These are phyloP conservation scores for Sphaerulina vaccinii DNA, from an alignment of 2,329 filamentous ascomycete species.

Conservation along the genomic window DNA sequence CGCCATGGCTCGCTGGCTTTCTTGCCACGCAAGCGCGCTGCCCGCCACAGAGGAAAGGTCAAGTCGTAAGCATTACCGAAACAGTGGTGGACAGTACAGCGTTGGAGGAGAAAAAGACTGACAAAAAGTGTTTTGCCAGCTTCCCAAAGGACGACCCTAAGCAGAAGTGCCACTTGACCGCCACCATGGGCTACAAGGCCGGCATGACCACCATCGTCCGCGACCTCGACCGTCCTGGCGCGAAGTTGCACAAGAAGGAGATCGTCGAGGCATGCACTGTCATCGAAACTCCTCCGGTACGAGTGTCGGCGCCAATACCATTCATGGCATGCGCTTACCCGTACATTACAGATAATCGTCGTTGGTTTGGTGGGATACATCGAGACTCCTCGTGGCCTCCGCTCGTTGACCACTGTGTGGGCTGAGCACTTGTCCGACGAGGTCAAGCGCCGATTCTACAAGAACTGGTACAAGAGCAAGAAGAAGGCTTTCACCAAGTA, in stretches of 20 bases:
- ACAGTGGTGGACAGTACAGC: background rate
- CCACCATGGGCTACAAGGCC: slow-evolving; percentile 97
- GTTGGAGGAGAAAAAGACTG: slow-evolving; percentile 1
- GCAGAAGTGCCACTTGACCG: slow-evolving; percentile 98
- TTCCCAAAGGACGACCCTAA: slow-evolving; percentile 99
- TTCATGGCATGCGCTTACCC: slow-evolving; percentile 60
- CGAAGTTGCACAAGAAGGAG: slow-evolving; percentile 99
- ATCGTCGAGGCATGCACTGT: slow-evolving; percentile 84
- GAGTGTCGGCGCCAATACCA: slow-evolving; percentile 52
- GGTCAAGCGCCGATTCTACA: slow-evolving; percentile 99
- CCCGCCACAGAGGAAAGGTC: slow-evolving; percentile 94
- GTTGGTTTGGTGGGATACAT: slow-evolving; percentile 99
- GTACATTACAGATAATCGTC: slow-evolving; percentile 81
- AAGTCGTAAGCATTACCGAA: slow-evolving; percentile 69
- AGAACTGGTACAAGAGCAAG: slow-evolving; percentile 99
- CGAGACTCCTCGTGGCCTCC: slow-evolving; percentile 98
- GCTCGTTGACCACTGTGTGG: slow-evolving; percentile 99
- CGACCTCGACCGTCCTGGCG: slow-evolving; percentile 97
- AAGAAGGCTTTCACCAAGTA: slow-evolving; percentile 99
- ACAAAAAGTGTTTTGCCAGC: slow-evolving; percentile 50
- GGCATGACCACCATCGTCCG: slow-evolving; percentile 99
- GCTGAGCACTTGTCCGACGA: slow-evolving; percentile 99
- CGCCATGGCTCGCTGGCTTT: slow-evolving; percentile 76
- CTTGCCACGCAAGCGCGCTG: slow-evolving; percentile 74
- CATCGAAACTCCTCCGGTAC: slow-evolving; percentile 89